Evolutionary conservation across 345 rosid genomes (phyloP).

Genomic region (Moringa oleifera): DNA sequence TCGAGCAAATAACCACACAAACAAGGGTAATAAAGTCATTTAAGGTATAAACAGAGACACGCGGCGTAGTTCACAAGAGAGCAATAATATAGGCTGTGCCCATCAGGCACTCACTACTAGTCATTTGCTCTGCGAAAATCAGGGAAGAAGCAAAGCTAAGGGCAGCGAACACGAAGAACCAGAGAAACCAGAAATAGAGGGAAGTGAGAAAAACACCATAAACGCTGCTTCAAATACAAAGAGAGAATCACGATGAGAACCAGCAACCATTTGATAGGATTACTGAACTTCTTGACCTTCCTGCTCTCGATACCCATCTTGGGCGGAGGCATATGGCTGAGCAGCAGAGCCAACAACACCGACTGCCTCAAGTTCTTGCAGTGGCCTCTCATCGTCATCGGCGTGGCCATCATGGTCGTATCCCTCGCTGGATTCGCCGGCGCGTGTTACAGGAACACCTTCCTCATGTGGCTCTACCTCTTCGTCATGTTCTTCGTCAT

Average conservation of each 20-base stretch:
- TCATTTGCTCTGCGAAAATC: too few species aligned
- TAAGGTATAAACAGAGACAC: too few species aligned
- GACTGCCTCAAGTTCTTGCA: slow-evolving; percentile 87
- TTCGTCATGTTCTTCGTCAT: slow-evolving; percentile 80
- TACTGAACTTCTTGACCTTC: slow-evolving; percentile 83
- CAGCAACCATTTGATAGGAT: slow-evolving; percentile 74
- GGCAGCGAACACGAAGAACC: not conserved
- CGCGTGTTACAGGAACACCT: slow-evolving; percentile 75
- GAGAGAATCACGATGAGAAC: slow-evolving; percentile 42
- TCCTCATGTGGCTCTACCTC: slow-evolving; percentile 79
- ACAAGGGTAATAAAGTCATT: too few species aligned
- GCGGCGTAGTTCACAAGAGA: too few species aligned
- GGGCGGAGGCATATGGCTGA: slow-evolving; percentile 98
- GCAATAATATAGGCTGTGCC: too few species aligned
- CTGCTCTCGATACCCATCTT: slow-evolving; percentile 77
- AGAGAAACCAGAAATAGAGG: too few species aligned
- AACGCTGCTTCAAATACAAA: not conserved
- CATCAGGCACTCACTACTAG: too few species aligned
- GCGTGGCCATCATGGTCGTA: slow-evolving; percentile 63
- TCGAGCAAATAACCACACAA: too few species aligned
- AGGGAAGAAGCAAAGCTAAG: too few species aligned
- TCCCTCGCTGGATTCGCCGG: slow-evolving; percentile 90
- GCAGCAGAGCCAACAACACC: slow-evolving; percentile 82
- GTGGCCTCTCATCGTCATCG: slow-evolving; percentile 89
- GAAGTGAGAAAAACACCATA: not conserved